These are phyloP conservation scores for Flaveria sonorensis DNA, from an alignment of 129 eudicot species.

Conservation along the genomic window DNA sequence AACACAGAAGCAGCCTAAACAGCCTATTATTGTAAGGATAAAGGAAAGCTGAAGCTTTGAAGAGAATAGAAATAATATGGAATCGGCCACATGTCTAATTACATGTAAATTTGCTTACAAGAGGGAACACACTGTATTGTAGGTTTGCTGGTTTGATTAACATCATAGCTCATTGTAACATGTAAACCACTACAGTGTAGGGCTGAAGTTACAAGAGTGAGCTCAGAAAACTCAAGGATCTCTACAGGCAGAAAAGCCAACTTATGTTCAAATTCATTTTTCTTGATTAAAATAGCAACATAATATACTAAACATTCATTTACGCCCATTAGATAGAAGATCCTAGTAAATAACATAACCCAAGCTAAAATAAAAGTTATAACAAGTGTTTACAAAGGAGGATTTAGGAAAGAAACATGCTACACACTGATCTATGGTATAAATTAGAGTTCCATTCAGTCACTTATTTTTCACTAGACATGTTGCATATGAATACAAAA, in stretches of 20 bases:
- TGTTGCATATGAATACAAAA: not conserved
- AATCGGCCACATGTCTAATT: not conserved
- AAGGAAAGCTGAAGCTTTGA: not conserved
- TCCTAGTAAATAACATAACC: not conserved
- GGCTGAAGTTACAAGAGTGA: slow-evolving; percentile 21
- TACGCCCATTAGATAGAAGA: not conserved
- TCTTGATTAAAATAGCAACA: not conserved
- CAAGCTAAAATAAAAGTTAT: slow-evolving; percentile 12
- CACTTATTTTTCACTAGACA: not conserved
- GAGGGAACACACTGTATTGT: not conserved
- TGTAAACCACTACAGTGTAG: slow-evolving; percentile 18
- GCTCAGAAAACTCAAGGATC: not conserved
- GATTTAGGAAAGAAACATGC: not conserved
- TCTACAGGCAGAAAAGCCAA: not conserved
- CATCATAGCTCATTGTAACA: slow-evolving; percentile 6
- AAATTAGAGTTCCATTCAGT: not conserved
- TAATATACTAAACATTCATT: not conserved
- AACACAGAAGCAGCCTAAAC: slow-evolving; percentile 6
- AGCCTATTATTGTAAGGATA: not conserved
- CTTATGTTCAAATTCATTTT: slow-evolving; percentile 6
- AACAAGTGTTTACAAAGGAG: not conserved
- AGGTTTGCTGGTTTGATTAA: not conserved
- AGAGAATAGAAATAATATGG: not conserved
- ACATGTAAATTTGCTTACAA: not conserved
- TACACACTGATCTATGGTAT: not conserved